phyloP scores from a whole-genome alignment of 352 stramenopile species.

The Blastocystis sp. region DNA sequence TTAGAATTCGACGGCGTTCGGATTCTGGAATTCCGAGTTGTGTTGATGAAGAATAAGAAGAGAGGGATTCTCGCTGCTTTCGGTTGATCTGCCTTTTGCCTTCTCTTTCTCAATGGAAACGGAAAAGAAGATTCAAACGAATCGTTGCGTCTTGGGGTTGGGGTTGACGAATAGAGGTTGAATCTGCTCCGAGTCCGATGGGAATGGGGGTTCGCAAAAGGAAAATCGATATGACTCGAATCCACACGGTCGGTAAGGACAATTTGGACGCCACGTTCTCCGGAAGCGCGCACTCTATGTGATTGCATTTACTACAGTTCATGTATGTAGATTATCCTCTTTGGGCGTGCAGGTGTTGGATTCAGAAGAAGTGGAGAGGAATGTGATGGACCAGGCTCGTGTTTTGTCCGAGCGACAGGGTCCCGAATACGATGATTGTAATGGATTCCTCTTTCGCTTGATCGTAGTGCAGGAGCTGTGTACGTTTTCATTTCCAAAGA shows the following conservation, averaged over 20 bases:
- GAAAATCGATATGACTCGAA: constrained; percentile 60
- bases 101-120: background rate
- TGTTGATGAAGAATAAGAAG: background rate
- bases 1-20: background rate
- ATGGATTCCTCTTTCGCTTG: background rate
- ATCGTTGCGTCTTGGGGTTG: background rate
- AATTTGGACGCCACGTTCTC: constrained; percentile 55
- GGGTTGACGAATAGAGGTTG: background rate
- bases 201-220: constrained; percentile 43
- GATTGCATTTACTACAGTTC: background rate
- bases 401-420: background rate
- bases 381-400: constrained; percentile 49
- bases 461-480: constrained; percentile 48
- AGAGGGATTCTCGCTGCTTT: background rate
- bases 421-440: constrained; percentile 33
- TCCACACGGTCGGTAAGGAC: constrained; percentile 56
- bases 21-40: background rate
- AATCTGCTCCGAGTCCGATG: background rate
- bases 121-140: background rate
- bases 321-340: constrained; percentile 33
- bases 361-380: constrained; percentile 65
- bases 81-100: background rate
- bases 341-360: constrained; percentile 57
- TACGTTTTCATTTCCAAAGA: constrained; percentile 31
- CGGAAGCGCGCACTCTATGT: constrained; percentile 32